A percentile compares a stretch with the other conserved stretches of the same genome.
Conservation (phyloP, 805 yeast species). For the Yamadazyma philogaea region DNA sequence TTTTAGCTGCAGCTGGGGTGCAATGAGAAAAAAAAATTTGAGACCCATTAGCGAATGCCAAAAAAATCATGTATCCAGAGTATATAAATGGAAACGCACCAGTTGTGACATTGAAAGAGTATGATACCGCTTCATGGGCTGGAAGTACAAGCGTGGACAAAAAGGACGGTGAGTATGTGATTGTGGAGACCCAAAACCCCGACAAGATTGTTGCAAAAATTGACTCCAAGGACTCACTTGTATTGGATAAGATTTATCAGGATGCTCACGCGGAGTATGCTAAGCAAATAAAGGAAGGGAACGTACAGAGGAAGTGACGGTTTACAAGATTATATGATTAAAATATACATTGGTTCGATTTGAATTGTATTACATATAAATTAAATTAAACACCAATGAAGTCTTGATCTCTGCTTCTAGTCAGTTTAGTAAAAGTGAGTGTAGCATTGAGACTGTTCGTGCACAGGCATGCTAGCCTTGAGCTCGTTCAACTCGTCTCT, state of each 20-base stretch:
- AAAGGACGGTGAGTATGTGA: slow-evolving; percentile 33
- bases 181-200: slow-evolving; percentile 46
- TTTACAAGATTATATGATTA: too few species aligned
- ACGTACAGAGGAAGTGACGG: slow-evolving; percentile 10
- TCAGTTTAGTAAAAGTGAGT: slow-evolving; percentile 59
- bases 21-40: background rate
- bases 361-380: slow-evolving; percentile 8
- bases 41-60: slow-evolving; percentile 9
- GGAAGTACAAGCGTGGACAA: slow-evolving; percentile 47
- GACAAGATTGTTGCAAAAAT: slow-evolving; percentile 43
- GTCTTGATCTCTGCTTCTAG: background rate
- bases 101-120: slow-evolving; percentile 41
- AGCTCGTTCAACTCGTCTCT: slow-evolving; percentile 79
- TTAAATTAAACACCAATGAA: slow-evolving; percentile 2
- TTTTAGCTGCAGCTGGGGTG: too few species aligned
- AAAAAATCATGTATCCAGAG: slow-evolving; percentile 31
- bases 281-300: slow-evolving; percentile 12
- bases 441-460: slow-evolving; percentile 70
- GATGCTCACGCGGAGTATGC: slow-evolving; percentile 40
- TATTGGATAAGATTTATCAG: slow-evolving; percentile 42
- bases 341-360: too few species aligned
- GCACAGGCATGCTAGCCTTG: slow-evolving; percentile 80
- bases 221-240: slow-evolving; percentile 32
- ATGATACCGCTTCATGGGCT: slow-evolving; percentile 55
- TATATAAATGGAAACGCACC: slow-evolving; percentile 48